These are phyloP conservation scores for Ceratobasidium sp. DNA, from an alignment of 1,284 basidiomycete species.

Conservation along the genomic window DNA sequence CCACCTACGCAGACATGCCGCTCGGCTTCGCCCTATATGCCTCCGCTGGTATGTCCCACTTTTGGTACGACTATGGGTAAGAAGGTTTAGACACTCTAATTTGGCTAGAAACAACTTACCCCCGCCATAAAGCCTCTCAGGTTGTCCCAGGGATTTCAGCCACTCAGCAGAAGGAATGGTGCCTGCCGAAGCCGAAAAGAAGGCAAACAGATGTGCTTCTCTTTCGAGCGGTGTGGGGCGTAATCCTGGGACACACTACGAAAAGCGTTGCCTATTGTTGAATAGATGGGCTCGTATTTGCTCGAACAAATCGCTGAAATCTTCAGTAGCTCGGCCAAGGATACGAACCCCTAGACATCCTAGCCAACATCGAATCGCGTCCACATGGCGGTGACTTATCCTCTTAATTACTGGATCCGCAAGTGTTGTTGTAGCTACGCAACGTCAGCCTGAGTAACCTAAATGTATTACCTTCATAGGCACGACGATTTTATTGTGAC, in stretches of 20 bases:
- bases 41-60: neutral
- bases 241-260: no score
- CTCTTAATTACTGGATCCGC: no score
- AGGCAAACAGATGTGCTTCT: slow-evolving; percentile 12
- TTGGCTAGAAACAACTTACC: neutral
- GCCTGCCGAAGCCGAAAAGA: slow-evolving; percentile 42
- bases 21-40: neutral
- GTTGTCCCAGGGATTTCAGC: slow-evolving; percentile 27
- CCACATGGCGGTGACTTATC: no score
- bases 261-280: neutral
- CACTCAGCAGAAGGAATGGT: slow-evolving; percentile 40
- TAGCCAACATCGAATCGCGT: no score
- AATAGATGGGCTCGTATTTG: neutral
- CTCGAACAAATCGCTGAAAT: slow-evolving; percentile 7
- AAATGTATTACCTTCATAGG: slow-evolving; percentile 23
- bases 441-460: slow-evolving; percentile 25
- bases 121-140: slow-evolving; percentile 35
- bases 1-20: neutral
- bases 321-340: no score
- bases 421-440: neutral
- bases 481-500: neutral
- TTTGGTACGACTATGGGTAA: no score
- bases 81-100: neutral
- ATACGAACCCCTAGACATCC: no score
- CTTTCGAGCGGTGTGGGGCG: slow-evolving; percentile 22